Percentiles rank a stretch among this genome's conserved stretches.
Evolutionary conservation across 1,284 basidiomycete genomes (phyloP).

Genomic region (Vanrija sp.): DNA sequence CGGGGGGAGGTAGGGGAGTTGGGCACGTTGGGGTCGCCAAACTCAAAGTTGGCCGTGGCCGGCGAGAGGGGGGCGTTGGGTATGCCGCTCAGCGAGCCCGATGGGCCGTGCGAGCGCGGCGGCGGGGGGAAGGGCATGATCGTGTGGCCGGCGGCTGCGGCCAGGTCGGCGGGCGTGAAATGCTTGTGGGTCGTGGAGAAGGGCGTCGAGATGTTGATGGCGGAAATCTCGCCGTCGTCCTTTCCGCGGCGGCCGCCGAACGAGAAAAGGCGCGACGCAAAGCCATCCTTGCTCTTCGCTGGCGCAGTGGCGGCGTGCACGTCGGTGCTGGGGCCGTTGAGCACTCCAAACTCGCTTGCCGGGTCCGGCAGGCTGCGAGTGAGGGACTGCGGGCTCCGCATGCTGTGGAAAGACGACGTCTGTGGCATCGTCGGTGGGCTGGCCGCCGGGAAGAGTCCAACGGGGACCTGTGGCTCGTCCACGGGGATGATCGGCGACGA

Average conservation of each 20-base stretch:
- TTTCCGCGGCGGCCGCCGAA: constrained; percentile 1
- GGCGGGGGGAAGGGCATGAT: neutral
- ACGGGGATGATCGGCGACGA: too few species aligned
- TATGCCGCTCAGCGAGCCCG: neutral
- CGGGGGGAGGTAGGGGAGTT: constrained; percentile 9
- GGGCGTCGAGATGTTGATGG: constrained; percentile 12
- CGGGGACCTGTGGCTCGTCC: too few species aligned
- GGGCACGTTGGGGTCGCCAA: neutral
- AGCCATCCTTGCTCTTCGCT: neutral
- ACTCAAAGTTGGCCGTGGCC: too few species aligned
- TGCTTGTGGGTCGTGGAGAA: constrained; percentile 9
- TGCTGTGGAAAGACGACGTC: neutral
- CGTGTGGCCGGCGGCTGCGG: neutral
- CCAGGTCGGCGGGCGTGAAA: constrained; percentile 8
- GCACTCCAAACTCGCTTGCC: too few species aligned
- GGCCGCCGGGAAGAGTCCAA: too few species aligned
- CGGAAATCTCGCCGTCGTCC: constrained; percentile 9
- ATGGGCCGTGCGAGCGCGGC: neutral
- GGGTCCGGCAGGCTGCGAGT: too few species aligned
- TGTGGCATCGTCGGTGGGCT: too few species aligned
- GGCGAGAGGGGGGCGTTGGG: neutral
- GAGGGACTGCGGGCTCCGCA: neutral
- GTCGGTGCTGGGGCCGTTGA: too few species aligned
- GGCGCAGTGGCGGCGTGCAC: too few species aligned
- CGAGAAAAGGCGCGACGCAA: constrained; percentile 11